phyloP scores from a whole-genome alignment of 208 protist species.

The Vickermania spadyakhi region DNA sequence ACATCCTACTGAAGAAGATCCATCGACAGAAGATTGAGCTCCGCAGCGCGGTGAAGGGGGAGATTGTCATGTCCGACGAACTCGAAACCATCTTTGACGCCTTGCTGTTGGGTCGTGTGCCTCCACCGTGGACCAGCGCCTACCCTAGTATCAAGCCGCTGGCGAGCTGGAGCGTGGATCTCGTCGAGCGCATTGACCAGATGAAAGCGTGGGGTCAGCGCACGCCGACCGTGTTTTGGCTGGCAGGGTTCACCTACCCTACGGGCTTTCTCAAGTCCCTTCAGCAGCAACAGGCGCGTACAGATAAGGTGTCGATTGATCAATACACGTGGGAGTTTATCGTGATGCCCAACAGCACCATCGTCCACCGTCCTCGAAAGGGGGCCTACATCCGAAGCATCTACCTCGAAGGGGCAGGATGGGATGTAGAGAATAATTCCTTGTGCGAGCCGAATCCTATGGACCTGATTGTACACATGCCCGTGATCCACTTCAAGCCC shows the following conservation, averaged over 20 bases:
- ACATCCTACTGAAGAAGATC: constrained; percentile 90
- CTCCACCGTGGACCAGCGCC: constrained; percentile 89
- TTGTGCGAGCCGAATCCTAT: constrained; percentile 95
- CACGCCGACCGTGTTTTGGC: constrained; percentile 95
- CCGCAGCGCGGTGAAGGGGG: constrained; percentile 93
- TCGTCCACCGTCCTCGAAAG: constrained; percentile 89
- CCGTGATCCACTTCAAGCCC: constrained; percentile 98
- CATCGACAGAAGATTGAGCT: constrained; percentile 88
- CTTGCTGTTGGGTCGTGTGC: constrained; percentile 90
- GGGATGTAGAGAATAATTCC: constrained; percentile 83
- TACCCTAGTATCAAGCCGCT: constrained; percentile 97
- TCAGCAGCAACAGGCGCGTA: constrained; percentile 91
- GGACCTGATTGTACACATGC: constrained; percentile 95
- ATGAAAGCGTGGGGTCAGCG: constrained; percentile 90
- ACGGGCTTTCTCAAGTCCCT: constrained; percentile 98
- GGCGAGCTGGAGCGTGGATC: constrained; percentile 94
- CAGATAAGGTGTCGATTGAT: constrained; percentile 93
- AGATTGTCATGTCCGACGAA: constrained; percentile 96
- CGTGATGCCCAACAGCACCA: constrained; percentile 83
- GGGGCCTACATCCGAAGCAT: constrained; percentile 96
- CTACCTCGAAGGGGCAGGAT: constrained; percentile 96
- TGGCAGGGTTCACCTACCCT: constrained; percentile 98
- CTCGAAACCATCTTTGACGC: constrained; percentile 93
- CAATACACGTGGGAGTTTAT: constrained; percentile 97
- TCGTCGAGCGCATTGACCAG: constrained; percentile 91